phyloP scores from a whole-genome alignment of 2,329 filamentous ascomycete genomes.

The Ophidiomyces ophidiicola region DNA sequence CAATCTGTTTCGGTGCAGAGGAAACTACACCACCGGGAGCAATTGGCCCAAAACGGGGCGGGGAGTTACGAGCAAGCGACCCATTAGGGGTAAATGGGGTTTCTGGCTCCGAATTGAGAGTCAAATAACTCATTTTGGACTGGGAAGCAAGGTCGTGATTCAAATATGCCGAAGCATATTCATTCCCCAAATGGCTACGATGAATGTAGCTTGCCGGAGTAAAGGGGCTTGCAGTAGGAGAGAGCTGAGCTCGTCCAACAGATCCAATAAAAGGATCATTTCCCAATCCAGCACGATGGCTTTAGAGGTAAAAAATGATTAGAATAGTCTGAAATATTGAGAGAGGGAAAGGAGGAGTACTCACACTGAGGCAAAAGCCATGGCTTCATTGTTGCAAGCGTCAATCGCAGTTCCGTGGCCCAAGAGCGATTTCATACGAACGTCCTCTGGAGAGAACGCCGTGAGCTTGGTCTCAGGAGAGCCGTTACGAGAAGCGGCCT shows the following conservation, averaged over 20 bases:
- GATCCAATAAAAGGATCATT: slow-evolving; percentile 23
- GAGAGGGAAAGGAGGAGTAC: background rate
- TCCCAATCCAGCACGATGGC: slow-evolving; percentile 13
- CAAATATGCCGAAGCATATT: slow-evolving; percentile 10
- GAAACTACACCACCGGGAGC: slow-evolving; percentile 14
- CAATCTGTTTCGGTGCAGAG: slow-evolving; percentile 8
- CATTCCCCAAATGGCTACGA: slow-evolving; percentile 9
- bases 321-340: background rate
- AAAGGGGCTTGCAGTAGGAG: slow-evolving; percentile 52
- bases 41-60: slow-evolving; percentile 19
- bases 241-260: slow-evolving; percentile 36
- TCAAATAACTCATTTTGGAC: slow-evolving; percentile 16
- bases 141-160: slow-evolving; percentile 4
- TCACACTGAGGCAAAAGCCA: slow-evolving; percentile 6
- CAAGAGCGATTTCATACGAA: slow-evolving; percentile 30
- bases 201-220: slow-evolving; percentile 36
- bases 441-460: slow-evolving; percentile 51
- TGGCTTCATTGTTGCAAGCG: slow-evolving; percentile 3
- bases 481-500: slow-evolving; percentile 46
- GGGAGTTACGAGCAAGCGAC: slow-evolving; percentile 14
- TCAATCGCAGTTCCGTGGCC: slow-evolving; percentile 15
- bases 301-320: slow-evolving; percentile 1
- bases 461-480: slow-evolving; percentile 55
- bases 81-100: slow-evolving; percentile 11
- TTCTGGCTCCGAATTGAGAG: slow-evolving; percentile 18